Conservation (phyloP, 257 asterid genomes). For the Craterostigma plantagineum region DNA sequence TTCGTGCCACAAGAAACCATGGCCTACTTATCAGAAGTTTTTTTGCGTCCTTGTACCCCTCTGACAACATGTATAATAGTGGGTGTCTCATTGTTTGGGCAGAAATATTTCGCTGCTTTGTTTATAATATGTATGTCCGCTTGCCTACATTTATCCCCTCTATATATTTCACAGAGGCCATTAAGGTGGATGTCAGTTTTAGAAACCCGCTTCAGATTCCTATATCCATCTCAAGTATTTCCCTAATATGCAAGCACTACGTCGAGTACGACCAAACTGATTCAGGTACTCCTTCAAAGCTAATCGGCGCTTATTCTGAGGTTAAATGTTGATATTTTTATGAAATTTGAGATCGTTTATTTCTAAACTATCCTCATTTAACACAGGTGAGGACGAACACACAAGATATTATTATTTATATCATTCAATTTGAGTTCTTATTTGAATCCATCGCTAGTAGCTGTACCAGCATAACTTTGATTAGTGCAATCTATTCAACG, state of each 20-base stretch:
- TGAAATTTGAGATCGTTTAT: background rate
- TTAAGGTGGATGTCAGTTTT: slow-evolving; percentile 60
- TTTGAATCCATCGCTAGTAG: too few species aligned
- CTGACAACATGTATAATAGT: too few species aligned
- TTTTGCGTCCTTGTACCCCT: too few species aligned
- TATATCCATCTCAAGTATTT: slow-evolving; percentile 51
- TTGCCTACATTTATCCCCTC: background rate
- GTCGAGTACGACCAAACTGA: slow-evolving; percentile 22
- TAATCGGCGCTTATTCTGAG: background rate
- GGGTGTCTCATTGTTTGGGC: background rate
- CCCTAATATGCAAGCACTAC: slow-evolving; percentile 69
- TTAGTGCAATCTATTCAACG: slow-evolving; percentile 8
- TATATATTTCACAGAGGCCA: slow-evolving; percentile 43
- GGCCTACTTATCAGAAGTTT: too few species aligned
- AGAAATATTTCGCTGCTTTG: background rate
- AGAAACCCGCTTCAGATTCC: slow-evolving; percentile 93
- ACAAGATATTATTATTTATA: too few species aligned
- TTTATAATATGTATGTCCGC: background rate
- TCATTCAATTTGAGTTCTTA: too few species aligned
- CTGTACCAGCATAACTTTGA: background rate
- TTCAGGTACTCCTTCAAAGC: slow-evolving; percentile 28
- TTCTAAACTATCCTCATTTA: too few species aligned
- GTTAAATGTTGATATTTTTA: background rate
- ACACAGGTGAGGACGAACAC: too few species aligned
- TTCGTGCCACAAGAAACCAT: background rate